Conservation (phyloP, 371 early-diverging fungal genomes). For the Ordospora colligata region DNA sequence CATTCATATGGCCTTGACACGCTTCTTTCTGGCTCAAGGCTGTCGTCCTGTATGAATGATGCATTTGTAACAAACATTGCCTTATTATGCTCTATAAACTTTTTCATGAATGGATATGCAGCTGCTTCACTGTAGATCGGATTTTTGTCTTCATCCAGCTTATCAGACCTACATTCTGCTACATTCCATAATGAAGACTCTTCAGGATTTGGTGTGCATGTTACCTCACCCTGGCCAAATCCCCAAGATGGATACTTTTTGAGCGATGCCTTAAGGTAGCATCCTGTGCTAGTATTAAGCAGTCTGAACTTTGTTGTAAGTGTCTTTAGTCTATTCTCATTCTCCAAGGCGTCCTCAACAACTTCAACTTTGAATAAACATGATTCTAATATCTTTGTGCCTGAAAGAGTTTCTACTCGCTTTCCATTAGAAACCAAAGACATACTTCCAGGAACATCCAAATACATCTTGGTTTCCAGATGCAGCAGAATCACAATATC, state of each 20-base stretch:
- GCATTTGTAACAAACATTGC: conserved; percentile 96
- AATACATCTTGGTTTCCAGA: conserved; percentile 62
- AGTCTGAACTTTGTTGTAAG: conserved; percentile 78
- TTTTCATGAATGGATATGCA: conserved; percentile 67
- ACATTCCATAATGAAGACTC: conserved; percentile 80
- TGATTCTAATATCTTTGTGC: conserved; percentile 50
- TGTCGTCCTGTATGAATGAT: conserved; percentile 83
- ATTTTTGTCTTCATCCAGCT: conserved; percentile 31
- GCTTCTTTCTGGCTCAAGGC: conserved; percentile 75
- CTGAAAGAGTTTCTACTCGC: conserved; percentile 51
- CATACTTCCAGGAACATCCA: conserved; percentile 72
- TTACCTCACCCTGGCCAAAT: conserved; percentile 83
- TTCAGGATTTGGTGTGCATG: conserved; percentile 68
- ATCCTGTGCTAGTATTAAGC: conserved; percentile 69
- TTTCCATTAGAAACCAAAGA: conserved; percentile 64
- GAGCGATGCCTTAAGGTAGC: conserved; percentile 71
- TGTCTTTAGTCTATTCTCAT: conserved; percentile 61
- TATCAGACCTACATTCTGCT: conserved; percentile 67
- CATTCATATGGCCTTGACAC: conserved; percentile 80
- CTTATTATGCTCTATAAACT: conserved; percentile 80
- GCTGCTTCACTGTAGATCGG: conserved; percentile 19
- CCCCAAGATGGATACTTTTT: conserved; percentile 90
- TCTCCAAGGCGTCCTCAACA: conserved; percentile 43
- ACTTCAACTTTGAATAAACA: conserved; percentile 47
- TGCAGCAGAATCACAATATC: conserved; percentile 59